phyloP scores from a whole-genome alignment of 177 flowering plant species.

The Vitis hybrid region DNA sequence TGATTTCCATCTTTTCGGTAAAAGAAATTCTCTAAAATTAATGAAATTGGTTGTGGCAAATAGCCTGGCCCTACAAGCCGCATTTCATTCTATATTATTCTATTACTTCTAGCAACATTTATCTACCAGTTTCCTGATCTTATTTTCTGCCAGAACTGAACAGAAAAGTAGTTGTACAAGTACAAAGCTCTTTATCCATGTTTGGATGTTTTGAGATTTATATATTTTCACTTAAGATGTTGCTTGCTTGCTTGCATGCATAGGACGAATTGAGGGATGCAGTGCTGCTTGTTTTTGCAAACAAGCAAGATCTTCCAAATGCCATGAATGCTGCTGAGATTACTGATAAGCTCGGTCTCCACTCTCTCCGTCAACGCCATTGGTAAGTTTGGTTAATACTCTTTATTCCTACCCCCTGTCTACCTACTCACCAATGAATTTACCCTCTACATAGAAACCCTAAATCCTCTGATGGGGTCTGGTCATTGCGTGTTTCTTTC shows the following conservation, averaged over 20 bases:
- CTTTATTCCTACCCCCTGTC: background rate
- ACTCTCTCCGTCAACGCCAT: conserved; percentile 74
- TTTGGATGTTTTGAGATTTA: too few species aligned
- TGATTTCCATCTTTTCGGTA: background rate
- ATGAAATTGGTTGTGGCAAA: too few species aligned
- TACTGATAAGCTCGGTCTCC: conserved; percentile 75
- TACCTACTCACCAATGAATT: too few species aligned
- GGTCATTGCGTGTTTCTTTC: conserved; percentile 3
- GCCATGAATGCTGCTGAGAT: conserved; percentile 83
- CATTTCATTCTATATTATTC: too few species aligned
- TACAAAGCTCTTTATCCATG: too few species aligned
- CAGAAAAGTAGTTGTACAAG: too few species aligned
- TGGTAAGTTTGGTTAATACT: conserved; percentile 33
- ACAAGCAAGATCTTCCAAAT: conserved; percentile 79
- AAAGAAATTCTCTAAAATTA: too few species aligned
- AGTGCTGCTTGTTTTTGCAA: conserved; percentile 68
- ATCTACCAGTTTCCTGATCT: too few species aligned
- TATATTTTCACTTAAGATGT: background rate
- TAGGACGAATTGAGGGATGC: conserved; percentile 78
- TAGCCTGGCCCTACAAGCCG: too few species aligned
- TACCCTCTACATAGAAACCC: too few species aligned
- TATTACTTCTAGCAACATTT: too few species aligned
- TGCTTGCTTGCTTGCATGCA: background rate
- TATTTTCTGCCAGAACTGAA: too few species aligned
- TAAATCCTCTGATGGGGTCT: background rate